phyloP scores from a whole-genome alignment of 176 grass and related monocot species.

The Musa beccarii region DNA sequence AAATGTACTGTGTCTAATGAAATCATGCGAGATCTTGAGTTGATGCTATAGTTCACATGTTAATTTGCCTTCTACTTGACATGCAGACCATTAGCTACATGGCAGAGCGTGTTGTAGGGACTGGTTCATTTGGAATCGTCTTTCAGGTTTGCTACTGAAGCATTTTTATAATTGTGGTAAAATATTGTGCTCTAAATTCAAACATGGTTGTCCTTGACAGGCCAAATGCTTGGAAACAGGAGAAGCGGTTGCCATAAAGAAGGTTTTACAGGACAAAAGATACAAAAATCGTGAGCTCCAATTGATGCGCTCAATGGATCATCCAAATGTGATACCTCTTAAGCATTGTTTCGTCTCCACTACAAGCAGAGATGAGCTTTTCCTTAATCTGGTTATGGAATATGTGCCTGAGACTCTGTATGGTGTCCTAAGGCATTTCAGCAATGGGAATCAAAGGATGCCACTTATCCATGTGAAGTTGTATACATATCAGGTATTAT shows the following conservation, averaged over 20 bases:
- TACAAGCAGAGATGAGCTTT: conserved; percentile 18
- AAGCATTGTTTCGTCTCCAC: conserved; percentile 24
- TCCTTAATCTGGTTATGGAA: conserved; percentile 22
- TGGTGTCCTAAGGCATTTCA: conserved; percentile 17
- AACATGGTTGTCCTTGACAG: conserved; percentile 5
- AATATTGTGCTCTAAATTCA: not conserved
- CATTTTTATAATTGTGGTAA: not conserved
- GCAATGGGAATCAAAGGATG: conserved; percentile 20
- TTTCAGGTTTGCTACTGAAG: conserved; percentile 35
- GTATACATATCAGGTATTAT: conserved; percentile 15
- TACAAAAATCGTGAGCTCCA: conserved; percentile 22
- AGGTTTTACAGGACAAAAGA: conserved; percentile 22
- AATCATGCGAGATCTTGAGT: not conserved
- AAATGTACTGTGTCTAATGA: not conserved
- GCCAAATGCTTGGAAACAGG: conserved; percentile 22
- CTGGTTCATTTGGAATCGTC: conserved; percentile 74
- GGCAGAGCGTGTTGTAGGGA: conserved; percentile 66
- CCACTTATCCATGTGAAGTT: conserved; percentile 20
- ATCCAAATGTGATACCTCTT: conserved; percentile 18
- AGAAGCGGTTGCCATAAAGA: conserved; percentile 22
- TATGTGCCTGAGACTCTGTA: conserved; percentile 19
- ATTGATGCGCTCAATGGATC: conserved; percentile 21
- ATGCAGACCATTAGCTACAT: conserved; percentile 74
- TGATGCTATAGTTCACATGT: not conserved
- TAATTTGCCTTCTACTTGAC: not conserved